These are phyloP conservation scores for Kodamaea hsintzibuensis DNA, from an alignment of 805 yeast genomes.

Conservation along the genomic window DNA sequence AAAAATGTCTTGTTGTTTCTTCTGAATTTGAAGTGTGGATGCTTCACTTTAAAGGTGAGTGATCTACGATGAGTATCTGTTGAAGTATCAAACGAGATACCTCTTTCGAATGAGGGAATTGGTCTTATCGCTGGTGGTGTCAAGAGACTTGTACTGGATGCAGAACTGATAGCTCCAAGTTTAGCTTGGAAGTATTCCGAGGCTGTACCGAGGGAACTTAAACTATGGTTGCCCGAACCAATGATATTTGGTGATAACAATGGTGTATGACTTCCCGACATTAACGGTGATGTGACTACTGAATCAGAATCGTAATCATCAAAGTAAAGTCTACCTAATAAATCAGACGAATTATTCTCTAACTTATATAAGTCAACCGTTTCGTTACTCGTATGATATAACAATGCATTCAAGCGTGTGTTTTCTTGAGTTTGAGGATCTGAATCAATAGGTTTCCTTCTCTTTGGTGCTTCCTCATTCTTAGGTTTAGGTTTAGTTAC, in stretches of 20 bases:
- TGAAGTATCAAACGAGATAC: conserved; percentile 44
- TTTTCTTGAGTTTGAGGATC: conserved; percentile 32
- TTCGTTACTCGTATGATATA: conserved; percentile 41
- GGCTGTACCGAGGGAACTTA: neutral
- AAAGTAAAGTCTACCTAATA: conserved; percentile 42
- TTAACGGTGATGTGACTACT: conserved; percentile 17
- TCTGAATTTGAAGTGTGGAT: conserved; percentile 44
- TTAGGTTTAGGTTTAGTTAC: conserved; percentile 1
- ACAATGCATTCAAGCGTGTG: conserved; percentile 38
- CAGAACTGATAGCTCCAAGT: conserved; percentile 9
- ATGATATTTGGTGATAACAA: conserved; percentile 17
- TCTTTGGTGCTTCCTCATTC: conserved; percentile 9
- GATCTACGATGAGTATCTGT: conserved; percentile 33
- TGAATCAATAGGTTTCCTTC: neutral
- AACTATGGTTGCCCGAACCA: neutral
- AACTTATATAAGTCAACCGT: conserved; percentile 37
- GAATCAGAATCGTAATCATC: conserved; percentile 43
- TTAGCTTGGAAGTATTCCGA: conserved; percentile 14
- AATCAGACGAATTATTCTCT: conserved; percentile 40
- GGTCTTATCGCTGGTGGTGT: conserved; percentile 4
- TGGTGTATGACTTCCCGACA: conserved; percentile 19
- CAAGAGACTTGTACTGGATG: conserved; percentile 14
- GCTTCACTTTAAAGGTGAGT: conserved; percentile 41
- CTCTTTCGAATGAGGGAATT: conserved; percentile 31
- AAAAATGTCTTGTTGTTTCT: conserved; percentile 45